Evolutionary conservation across 176 grass and related monocot species (phyloP), one percentile per base, ranked within the genome.

Genomic region (Aegilops bicornis): DNA sequence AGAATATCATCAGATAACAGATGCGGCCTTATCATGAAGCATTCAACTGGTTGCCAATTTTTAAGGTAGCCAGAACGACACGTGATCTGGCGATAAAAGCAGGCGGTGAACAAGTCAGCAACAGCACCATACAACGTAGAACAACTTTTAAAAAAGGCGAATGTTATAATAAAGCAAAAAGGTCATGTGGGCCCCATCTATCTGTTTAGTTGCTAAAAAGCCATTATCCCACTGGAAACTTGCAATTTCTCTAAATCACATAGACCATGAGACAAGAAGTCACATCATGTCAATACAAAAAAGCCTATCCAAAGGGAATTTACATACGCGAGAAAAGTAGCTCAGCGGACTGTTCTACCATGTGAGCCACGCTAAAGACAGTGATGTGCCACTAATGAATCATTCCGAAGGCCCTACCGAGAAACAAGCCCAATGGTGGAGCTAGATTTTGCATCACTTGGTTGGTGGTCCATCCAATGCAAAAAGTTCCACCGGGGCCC

Each of bases 391-490:
- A 54, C 30, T 70, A n/a, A 42, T 40, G 23, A 1, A 66, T 61
- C 43, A 30, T 61, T 61, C 23, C 14, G 17, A 66, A 77, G 30
- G 7, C 20, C 80, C 33, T 83, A 87, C 83, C 66, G 10, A 76
- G 12, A 81, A 77, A 69, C n/a, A n/a, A n/a, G n/a, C n/a, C n/a
- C 67, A 65, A 14, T 83, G 73, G 72, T 83, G 54, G 84, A 90
- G 79, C 69, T 64, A 76, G 60, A 77, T 61, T 75, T 73, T 63
- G 1, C 56, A 54, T 31, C 50, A 60, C 37, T 62, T 61, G 24
- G 35, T 65, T 74, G 42, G 69, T 79, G 77, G 64, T 67, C 79
- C 36, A 32, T 71, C 31, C 47, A 70, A 14, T 22, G 25, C 23
- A 24, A 83, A 87, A 69, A 31, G 73, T 35, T 69, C 69, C 63